Conservation (phyloP, 768 basidiomycete species). For the Pisolithus albus region DNA sequence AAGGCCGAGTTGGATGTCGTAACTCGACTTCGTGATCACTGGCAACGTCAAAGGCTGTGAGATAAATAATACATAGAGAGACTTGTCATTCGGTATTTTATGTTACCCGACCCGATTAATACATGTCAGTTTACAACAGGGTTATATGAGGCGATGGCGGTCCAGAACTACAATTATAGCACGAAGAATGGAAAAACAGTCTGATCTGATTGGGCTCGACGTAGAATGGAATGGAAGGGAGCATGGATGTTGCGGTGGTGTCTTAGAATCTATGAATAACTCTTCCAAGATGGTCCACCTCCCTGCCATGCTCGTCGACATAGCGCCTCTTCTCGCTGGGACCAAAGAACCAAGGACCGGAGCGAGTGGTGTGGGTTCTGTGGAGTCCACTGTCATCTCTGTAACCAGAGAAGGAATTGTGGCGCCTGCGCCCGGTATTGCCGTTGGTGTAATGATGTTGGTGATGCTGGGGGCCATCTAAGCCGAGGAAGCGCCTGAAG, state of each 20-base stretch:
- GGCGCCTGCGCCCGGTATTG: conserved; percentile 16
- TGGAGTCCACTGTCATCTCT: conserved; percentile 13
- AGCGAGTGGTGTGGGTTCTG: conserved; percentile 13
- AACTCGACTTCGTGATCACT: conserved; percentile 49
- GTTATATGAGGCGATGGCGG: background rate
- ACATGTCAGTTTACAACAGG: background rate
- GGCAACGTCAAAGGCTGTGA: conserved; percentile 51
- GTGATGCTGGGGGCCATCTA: conserved; percentile 10
- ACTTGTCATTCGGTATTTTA: too few species aligned
- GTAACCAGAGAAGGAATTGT: conserved; percentile 20
- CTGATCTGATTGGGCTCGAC: background rate
- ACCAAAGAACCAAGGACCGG: conserved; percentile 18
- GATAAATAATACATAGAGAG: too few species aligned
- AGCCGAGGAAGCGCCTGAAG: conserved; percentile 33
- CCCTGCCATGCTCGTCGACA: conserved; percentile 21
- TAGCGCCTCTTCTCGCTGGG: conserved; percentile 12
- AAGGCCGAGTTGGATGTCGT: conserved; percentile 60
- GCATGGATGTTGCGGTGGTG: background rate
- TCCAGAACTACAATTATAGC: background rate
- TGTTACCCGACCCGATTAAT: conserved; percentile 18
- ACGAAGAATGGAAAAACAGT: background rate
- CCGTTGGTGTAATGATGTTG: conserved; percentile 8
- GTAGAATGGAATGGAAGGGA: background rate
- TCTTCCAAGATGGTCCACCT: conserved; percentile 3
- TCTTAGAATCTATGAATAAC: conserved; percentile 2